phyloP scores from a whole-genome alignment of 1,139 yeast genomes.

The Sugiyamaella novakii region DNA sequence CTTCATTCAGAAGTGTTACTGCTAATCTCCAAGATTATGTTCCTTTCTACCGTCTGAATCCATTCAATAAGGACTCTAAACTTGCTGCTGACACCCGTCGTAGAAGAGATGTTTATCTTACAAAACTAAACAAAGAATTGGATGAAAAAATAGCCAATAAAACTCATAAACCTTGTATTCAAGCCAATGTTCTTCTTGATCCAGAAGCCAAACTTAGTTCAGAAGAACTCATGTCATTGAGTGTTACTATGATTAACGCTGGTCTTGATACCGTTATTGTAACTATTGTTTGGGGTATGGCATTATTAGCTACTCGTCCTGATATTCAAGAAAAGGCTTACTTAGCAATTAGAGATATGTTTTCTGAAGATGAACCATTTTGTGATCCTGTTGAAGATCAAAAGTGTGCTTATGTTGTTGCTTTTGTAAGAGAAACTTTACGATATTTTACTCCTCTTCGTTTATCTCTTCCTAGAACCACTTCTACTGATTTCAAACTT shows the following conservation, averaged over 20 bases:
- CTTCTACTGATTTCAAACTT: conserved; percentile 53
- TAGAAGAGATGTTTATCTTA: conserved; percentile 60
- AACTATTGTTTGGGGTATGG: conserved; percentile 61
- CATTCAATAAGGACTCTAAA: conserved; percentile 35
- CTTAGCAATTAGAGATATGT: conserved; percentile 41
- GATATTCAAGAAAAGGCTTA: conserved; percentile 55
- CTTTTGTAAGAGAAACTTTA: conserved; percentile 63
- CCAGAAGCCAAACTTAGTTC: conserved; percentile 35
- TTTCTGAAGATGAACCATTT: conserved; percentile 52
- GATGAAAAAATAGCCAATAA: conserved; percentile 34
- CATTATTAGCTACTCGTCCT: conserved; percentile 57
- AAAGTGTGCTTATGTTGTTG: conserved; percentile 54
- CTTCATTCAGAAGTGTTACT: conserved; percentile 63
- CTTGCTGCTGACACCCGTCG: conserved; percentile 49
- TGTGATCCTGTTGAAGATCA: conserved; percentile 43
- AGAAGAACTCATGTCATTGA: conserved; percentile 59
- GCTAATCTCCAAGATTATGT: conserved; percentile 64
- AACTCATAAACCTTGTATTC: conserved; percentile 45
- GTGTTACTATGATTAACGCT: conserved; percentile 77
- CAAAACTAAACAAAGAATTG: conserved; percentile 42
- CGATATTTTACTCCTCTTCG: conserved; percentile 66
- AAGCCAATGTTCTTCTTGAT: conserved; percentile 47
- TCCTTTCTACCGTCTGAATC: conserved; percentile 51
- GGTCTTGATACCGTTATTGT: conserved; percentile 75
- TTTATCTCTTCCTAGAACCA: conserved; percentile 61